A percentile compares a stretch with the other conserved stretches of the same genome.
Conservation (phyloP, 768 basidiomycete species). For the Suillus luteus region DNA sequence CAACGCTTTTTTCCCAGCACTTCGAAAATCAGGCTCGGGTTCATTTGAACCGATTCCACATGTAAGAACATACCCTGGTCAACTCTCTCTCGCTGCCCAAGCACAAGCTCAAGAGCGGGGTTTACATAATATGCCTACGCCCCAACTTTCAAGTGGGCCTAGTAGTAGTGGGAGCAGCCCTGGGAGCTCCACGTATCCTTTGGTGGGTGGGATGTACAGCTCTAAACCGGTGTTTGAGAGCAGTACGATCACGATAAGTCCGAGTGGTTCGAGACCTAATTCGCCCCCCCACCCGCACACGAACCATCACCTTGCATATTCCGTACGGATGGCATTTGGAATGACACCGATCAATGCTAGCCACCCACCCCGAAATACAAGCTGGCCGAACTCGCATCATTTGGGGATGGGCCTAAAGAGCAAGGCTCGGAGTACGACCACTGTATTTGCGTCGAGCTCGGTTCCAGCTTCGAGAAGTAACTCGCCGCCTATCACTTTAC, state of each 20-base stretch:
- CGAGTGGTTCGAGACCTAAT: slow-evolving; percentile 59
- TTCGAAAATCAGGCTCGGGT: slow-evolving; percentile 30
- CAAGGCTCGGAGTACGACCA: slow-evolving; percentile 3
- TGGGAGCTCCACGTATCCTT: slow-evolving; percentile 47
- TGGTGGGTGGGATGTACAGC: slow-evolving; percentile 24
- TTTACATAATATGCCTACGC: slow-evolving; percentile 48
- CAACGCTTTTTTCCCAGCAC: slow-evolving; percentile 28
- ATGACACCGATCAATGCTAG: slow-evolving; percentile 78
- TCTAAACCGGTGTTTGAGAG: slow-evolving; percentile 28
- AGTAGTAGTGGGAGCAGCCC: slow-evolving; percentile 69
- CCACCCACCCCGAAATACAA: slow-evolving; percentile 38
- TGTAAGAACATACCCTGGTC: slow-evolving; percentile 36
- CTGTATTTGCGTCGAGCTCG: slow-evolving; percentile 21
- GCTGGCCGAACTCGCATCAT: slow-evolving; percentile 36
- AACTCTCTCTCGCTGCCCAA: slow-evolving; percentile 31
- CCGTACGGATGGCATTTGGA: slow-evolving; percentile 84
- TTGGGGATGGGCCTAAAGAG: neutral
- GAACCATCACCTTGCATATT: slow-evolving; percentile 76
- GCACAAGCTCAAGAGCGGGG: slow-evolving; percentile 26
- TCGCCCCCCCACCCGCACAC: slow-evolving; percentile 49
- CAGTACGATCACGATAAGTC: slow-evolving; percentile 41
- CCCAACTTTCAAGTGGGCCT: slow-evolving; percentile 64
- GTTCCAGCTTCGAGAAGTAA: slow-evolving; percentile 62
- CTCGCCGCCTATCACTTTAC: slow-evolving; percentile 71
- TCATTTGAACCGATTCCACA: slow-evolving; percentile 33